Percentiles rank a stretch among this genome's conserved stretches.
Conservation (phyloP, 2,329 filamentous ascomycete species). For the Arthrobotrys sinensis region DNA sequence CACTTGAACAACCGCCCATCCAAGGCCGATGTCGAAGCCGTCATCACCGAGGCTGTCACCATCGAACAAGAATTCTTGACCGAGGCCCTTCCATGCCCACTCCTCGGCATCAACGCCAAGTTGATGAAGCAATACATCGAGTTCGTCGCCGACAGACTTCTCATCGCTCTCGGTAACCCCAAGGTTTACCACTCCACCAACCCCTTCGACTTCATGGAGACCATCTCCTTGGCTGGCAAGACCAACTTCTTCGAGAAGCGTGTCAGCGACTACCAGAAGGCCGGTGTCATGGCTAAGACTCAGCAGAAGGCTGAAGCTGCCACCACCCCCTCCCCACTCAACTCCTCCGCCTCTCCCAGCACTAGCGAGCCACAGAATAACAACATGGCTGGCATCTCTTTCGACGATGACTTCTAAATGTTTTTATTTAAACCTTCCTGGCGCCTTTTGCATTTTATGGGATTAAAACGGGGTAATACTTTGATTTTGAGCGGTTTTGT, state of each 20-base stretch:
- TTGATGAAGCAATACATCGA: slow-evolving; percentile 99
- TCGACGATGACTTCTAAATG: slow-evolving; percentile 95
- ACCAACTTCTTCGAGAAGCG: slow-evolving; percentile 99
- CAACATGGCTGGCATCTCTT: slow-evolving; percentile 85
- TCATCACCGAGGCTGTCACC: slow-evolving; percentile 92
- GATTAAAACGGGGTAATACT: slow-evolving; percentile 6
- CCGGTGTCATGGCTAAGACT: slow-evolving; percentile 95
- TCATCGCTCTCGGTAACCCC: slow-evolving; percentile 91
- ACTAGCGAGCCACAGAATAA: slow-evolving; percentile 71
- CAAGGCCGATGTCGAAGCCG: slow-evolving; percentile 83
- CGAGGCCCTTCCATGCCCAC: slow-evolving; percentile 90
- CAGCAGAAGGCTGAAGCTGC: slow-evolving; percentile 76
- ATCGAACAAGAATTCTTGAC: slow-evolving; percentile 99
- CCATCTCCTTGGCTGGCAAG: slow-evolving; percentile 98
- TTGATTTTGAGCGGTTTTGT: slow-evolving; percentile 36
- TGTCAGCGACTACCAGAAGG: slow-evolving; percentile 99
- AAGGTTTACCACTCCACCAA: slow-evolving; percentile 94
- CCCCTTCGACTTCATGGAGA: slow-evolving; percentile 99
- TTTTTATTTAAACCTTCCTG: slow-evolving; percentile 33
- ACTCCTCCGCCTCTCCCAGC: slow-evolving; percentile 69
- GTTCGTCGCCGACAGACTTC: slow-evolving; percentile 96
- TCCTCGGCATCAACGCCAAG: slow-evolving; percentile 96
- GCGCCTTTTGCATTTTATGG: not conserved
- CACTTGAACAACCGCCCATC: slow-evolving; percentile 92
- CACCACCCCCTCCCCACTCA: slow-evolving; percentile 66